Evolutionary conservation across 2,329 filamentous ascomycete genomes (phyloP).

Genomic region (Cladosporium colombiae): DNA sequence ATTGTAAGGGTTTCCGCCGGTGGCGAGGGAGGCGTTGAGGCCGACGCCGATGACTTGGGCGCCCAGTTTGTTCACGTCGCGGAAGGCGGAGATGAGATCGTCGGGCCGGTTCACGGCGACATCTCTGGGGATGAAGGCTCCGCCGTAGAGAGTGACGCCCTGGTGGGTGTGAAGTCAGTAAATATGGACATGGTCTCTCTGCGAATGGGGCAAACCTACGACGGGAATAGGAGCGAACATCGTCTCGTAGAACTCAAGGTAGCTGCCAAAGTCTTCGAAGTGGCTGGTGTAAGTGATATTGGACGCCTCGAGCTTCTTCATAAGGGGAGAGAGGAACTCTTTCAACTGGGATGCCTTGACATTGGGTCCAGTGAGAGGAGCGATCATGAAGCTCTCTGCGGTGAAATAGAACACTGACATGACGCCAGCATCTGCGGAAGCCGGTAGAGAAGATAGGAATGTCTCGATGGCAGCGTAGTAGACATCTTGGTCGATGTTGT

Average conservation of each 20-base stretch:
- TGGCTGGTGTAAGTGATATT: conserved; percentile 38
- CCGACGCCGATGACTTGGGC: conserved; percentile 42
- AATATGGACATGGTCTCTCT: neutral
- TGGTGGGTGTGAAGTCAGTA: neutral
- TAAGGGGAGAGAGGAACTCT: conserved; percentile 49
- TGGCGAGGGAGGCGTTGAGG: conserved; percentile 40
- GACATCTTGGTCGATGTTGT: conserved; percentile 34
- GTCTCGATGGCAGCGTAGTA: conserved; percentile 55
- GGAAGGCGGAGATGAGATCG: conserved; percentile 36
- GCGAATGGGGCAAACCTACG: neutral
- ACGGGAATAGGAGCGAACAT: conserved; percentile 40
- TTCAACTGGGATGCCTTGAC: conserved; percentile 47
- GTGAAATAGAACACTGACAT: conserved; percentile 53
- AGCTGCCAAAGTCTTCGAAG: conserved; percentile 36
- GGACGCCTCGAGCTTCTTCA: conserved; percentile 41
- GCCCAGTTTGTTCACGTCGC: conserved; percentile 39
- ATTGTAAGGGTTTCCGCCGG: conserved; percentile 40
- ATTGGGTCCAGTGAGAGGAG: conserved; percentile 51
- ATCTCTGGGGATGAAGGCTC: conserved; percentile 39
- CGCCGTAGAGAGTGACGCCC: conserved; percentile 32
- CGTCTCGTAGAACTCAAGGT: conserved; percentile 36
- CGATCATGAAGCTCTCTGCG: conserved; percentile 53
- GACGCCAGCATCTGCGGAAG: conserved; percentile 53
- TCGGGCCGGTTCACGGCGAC: conserved; percentile 35
- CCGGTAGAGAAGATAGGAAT: conserved; percentile 50